Conservation (phyloP, 805 yeast genomes). For the Kodamaea fukazawae region DNA sequence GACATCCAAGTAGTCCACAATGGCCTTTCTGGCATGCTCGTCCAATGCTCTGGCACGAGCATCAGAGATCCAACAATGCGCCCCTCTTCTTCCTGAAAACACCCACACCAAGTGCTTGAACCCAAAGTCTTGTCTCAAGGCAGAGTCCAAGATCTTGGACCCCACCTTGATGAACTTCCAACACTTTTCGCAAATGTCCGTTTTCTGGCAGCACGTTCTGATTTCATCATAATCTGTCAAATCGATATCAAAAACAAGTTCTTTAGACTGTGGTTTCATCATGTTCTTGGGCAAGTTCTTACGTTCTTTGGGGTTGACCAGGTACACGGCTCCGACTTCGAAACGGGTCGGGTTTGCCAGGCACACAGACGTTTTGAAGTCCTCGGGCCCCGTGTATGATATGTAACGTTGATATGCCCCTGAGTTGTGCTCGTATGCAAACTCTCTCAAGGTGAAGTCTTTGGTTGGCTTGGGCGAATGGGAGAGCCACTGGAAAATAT, state of each 20-base stretch:
- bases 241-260: conserved; percentile 94
- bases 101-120: conserved; percentile 88
- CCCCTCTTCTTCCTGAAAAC: conserved; percentile 97
- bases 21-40: conserved; percentile 71
- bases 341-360: conserved; percentile 82
- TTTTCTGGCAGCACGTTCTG: conserved; percentile 89
- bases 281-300: conserved; percentile 72
- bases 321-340: conserved; percentile 91
- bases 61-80: conserved; percentile 98
- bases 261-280: conserved; percentile 80
- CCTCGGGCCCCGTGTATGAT: conserved; percentile 63
- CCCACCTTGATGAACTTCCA: conserved; percentile 93
- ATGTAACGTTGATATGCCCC: conserved; percentile 91
- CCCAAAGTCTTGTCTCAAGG: conserved; percentile 85
- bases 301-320: conserved; percentile 82
- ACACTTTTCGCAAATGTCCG: conserved; percentile 81
- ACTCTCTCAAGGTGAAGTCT: conserved; percentile 86
- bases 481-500: conserved; percentile 83
- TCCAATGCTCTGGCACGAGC: conserved; percentile 69
- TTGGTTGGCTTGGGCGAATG: conserved; percentile 74
- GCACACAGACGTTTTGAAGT: conserved; percentile 75
- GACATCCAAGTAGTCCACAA: conserved; percentile 82
- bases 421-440: conserved; percentile 84
- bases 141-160: conserved; percentile 64
- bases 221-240: conserved; percentile 93